Evolutionary conservation across 345 rosid species (phyloP).

Genomic region (Clarkia xantiana): DNA sequence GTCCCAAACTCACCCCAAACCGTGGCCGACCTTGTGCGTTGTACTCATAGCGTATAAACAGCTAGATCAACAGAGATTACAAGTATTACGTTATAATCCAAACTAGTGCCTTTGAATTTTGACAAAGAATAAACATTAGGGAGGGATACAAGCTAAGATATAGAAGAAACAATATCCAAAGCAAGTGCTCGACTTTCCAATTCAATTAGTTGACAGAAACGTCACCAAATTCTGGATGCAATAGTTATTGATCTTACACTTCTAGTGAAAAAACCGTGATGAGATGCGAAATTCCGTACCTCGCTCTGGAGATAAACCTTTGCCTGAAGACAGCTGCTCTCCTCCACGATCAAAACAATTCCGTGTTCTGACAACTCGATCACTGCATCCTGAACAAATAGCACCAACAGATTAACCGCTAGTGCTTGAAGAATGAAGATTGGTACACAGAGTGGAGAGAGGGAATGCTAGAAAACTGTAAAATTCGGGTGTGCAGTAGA

Average conservation of each 20-base stretch:
- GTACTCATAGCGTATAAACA: slow-evolving; percentile 53
- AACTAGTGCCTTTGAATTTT: no score
- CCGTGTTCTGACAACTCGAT: slow-evolving; percentile 83
- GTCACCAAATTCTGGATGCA: no score
- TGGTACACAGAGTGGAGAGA: not conserved
- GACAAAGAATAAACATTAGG: no score
- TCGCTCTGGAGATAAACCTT: slow-evolving; percentile 88
- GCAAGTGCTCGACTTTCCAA: no score
- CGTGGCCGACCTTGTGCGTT: slow-evolving; percentile 57
- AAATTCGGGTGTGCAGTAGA: not conserved
- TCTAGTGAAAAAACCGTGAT: not conserved
- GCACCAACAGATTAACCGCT: not conserved
- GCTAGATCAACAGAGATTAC: slow-evolving; percentile 19
- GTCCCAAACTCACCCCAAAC: slow-evolving; percentile 79
- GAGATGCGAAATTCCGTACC: slow-evolving; percentile 21
- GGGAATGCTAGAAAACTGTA: not conserved
- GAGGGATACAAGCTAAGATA: no score
- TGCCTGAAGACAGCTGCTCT: slow-evolving; percentile 83
- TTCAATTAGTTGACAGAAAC: no score
- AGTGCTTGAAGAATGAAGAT: not conserved
- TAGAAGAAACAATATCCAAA: no score
- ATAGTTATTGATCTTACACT: no score
- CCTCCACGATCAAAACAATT: slow-evolving; percentile 67
- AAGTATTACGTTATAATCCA: not conserved
- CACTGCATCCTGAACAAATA: slow-evolving; percentile 47